These are phyloP conservation scores for Scedosporium boydii DNA, from an alignment of 2,329 filamentous ascomycete species.

Conservation along the genomic window DNA sequence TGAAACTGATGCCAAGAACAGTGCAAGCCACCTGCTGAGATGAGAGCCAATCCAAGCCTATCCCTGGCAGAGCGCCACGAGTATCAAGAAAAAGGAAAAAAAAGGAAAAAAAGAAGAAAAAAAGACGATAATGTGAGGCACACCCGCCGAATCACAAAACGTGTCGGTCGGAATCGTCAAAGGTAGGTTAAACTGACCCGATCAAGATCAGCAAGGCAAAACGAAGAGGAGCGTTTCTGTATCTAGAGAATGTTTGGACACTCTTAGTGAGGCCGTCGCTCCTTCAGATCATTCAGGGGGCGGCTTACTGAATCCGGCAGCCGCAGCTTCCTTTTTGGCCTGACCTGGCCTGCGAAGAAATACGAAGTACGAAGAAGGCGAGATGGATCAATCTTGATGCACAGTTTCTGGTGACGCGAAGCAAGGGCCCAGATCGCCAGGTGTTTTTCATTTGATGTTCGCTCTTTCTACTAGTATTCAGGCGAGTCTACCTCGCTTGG, in stretches of 20 bases:
- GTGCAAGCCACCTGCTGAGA: background rate
- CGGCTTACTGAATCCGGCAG: background rate
- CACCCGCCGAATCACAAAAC: background rate
- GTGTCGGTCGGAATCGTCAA: background rate
- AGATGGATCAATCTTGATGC: too few relatives aligned
- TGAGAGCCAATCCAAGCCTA: background rate
- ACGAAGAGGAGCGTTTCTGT: background rate
- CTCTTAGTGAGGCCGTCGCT: background rate
- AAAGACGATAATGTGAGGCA: background rate
- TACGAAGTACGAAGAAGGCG: too few relatives aligned
- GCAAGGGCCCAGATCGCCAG: background rate
- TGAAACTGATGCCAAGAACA: background rate
- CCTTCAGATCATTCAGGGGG: background rate
- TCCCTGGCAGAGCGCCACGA: background rate
- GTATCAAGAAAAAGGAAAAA: background rate
- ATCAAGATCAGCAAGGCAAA: background rate
- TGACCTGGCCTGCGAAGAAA: too few relatives aligned
- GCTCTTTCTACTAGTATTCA: too few relatives aligned
- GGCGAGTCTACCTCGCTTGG: too few relatives aligned
- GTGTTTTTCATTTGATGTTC: too few relatives aligned
- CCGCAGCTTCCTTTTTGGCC: background rate
- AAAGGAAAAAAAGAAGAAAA: too few relatives aligned
- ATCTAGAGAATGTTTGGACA: too few relatives aligned
- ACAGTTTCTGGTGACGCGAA: background rate
- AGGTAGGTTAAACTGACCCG: background rate